A percentile compares a stretch with the other conserved stretches of the same genome.
Evolutionary conservation across 768 basidiomycete genomes (phyloP).

Genomic region (Boletus pseudo-olivaceus): DNA sequence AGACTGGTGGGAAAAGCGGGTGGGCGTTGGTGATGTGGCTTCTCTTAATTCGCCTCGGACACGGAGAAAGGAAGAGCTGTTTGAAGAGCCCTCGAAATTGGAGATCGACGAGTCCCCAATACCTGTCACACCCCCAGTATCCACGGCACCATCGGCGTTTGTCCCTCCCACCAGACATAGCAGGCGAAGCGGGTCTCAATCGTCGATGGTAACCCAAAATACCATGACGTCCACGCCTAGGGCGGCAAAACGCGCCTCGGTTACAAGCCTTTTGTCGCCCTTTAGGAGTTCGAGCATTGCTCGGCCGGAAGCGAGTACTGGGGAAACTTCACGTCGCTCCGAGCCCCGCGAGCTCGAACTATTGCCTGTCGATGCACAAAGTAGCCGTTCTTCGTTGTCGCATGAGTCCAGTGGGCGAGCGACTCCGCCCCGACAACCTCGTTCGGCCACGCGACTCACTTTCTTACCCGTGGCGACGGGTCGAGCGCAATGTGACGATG

Average conservation of each 20-base stretch:
- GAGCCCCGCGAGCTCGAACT: slow-evolving; percentile 21
- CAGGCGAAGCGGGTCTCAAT: slow-evolving; percentile 22
- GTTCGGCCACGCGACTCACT: slow-evolving; percentile 19
- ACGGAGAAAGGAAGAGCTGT: slow-evolving; percentile 24
- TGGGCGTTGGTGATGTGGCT: slow-evolving; percentile 66
- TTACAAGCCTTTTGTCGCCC: slow-evolving; percentile 27
- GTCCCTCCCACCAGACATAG: background rate
- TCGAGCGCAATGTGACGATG: slow-evolving; percentile 17
- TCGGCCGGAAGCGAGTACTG: slow-evolving; percentile 8
- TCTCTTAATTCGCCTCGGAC: slow-evolving; percentile 25
- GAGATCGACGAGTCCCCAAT: slow-evolving; percentile 12
- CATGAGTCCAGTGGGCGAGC: slow-evolving; percentile 12
- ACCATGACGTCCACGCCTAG: slow-evolving; percentile 15
- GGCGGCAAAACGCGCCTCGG: slow-evolving; percentile 24
- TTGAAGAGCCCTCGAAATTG: slow-evolving; percentile 25
- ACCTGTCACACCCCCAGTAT: background rate
- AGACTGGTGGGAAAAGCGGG: slow-evolving; percentile 75
- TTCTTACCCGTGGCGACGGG: slow-evolving; percentile 21
- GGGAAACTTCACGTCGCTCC: slow-evolving; percentile 6
- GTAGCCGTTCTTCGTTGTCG: slow-evolving; percentile 21
- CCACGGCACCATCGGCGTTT: slow-evolving; percentile 5
- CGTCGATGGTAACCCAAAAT: slow-evolving; percentile 21
- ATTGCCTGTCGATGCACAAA: slow-evolving; percentile 21
- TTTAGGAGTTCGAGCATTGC: slow-evolving; percentile 17
- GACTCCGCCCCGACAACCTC: slow-evolving; percentile 13